Percentiles rank a stretch among this genome's conserved stretches.
Evolutionary conservation across 768 basidiomycete genomes (phyloP).

Genomic region (Pleurotus pulmonarius): DNA sequence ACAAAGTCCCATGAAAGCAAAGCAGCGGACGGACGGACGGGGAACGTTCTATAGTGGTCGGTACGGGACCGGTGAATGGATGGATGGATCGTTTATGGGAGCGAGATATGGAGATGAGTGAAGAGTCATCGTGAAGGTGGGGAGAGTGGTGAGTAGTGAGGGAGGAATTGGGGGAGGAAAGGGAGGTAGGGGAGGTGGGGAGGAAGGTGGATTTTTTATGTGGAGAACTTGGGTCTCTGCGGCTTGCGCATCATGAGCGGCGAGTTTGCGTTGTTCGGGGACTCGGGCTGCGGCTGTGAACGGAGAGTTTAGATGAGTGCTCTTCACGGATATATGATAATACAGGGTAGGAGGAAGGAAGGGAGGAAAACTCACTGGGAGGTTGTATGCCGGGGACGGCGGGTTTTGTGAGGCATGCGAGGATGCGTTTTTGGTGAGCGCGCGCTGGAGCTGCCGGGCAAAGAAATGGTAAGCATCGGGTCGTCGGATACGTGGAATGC

Average conservation of each 20-base stretch:
- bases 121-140: too few species aligned
- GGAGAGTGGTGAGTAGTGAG: too few species aligned
- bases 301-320: background rate
- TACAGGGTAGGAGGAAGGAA: too few species aligned
- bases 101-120: background rate
- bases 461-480: conserved; percentile 8
- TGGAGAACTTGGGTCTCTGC: background rate
- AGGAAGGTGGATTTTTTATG: background rate
- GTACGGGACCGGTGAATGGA: too few species aligned
- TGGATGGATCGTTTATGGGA: too few species aligned
- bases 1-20: conserved; percentile 2
- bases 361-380: conserved; percentile 28
- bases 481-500: background rate
- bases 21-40: background rate
- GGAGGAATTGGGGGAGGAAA: background rate
- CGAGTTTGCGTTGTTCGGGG: conserved; percentile 32
- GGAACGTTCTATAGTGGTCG: background rate
- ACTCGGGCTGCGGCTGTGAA: conserved; percentile 22
- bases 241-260: conserved; percentile 58
- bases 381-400: conserved; percentile 28
- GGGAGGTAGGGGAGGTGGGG: background rate
- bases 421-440: conserved; percentile 50
- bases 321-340: too few species aligned
- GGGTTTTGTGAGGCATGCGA: conserved; percentile 30
- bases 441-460: conserved; percentile 51